These are phyloP conservation scores for Periconia sp. DNA, from an alignment of 2,329 filamentous ascomycete genomes.

Conservation along the genomic window DNA sequence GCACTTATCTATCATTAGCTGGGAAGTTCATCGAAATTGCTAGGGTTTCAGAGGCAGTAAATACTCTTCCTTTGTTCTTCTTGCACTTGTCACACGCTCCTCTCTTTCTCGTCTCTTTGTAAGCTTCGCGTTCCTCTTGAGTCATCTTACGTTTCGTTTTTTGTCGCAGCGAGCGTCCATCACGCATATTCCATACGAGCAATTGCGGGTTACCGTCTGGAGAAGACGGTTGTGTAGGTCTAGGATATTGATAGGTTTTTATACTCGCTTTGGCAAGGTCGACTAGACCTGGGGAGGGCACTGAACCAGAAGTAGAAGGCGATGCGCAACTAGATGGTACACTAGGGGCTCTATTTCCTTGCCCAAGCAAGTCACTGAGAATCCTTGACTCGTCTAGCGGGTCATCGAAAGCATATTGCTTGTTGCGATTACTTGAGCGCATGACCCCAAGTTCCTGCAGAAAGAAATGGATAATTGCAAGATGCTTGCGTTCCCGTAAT, in stretches of 20 bases:
- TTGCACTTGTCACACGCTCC: slow-evolving; percentile 35
- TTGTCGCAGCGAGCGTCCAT: slow-evolving; percentile 24
- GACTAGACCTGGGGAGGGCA: slow-evolving; percentile 2
- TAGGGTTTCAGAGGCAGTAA: background rate
- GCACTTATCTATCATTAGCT: slow-evolving; percentile 15
- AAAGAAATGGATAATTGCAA: slow-evolving; percentile 35
- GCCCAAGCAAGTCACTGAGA: background rate
- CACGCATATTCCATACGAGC: slow-evolving; percentile 30
- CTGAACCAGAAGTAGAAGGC: slow-evolving; percentile 5
- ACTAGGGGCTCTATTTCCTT: slow-evolving; percentile 4
- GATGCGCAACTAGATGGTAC: slow-evolving; percentile 9
- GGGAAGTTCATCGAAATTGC: background rate
- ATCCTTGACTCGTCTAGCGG: slow-evolving; percentile 3
- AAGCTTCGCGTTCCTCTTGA: slow-evolving; percentile 24
- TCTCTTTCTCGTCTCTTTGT: slow-evolving; percentile 32
- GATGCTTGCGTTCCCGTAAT: slow-evolving; percentile 31
- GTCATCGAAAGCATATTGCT: no score
- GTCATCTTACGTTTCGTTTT: slow-evolving; percentile 38
- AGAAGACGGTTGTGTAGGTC: background rate
- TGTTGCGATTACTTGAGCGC: slow-evolving; percentile 9
- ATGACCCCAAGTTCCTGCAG: slow-evolving; percentile 27
- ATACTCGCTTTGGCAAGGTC: slow-evolving; percentile 2
- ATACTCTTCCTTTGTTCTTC: slow-evolving; percentile 33
- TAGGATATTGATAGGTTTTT: slow-evolving; percentile 1
- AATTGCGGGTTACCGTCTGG: slow-evolving; percentile 15